These are phyloP conservation scores for Russula virescens DNA, from an alignment of 768 basidiomycete genomes.

Conservation along the genomic window DNA sequence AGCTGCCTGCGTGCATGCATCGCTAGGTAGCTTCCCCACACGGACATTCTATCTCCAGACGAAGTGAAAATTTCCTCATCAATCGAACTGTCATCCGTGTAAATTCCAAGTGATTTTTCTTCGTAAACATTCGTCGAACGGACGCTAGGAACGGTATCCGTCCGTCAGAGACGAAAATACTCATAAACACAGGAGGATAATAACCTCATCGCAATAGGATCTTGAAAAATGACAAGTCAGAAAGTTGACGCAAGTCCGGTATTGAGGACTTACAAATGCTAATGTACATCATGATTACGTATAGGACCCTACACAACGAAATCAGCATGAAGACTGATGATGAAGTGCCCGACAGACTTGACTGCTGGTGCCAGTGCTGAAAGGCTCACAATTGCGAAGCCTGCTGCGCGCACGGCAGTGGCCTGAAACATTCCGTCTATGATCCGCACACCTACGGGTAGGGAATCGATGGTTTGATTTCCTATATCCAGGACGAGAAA, in stretches of 20 bases:
- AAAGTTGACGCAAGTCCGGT: not conserved
- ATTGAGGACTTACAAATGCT: slow-evolving; percentile 56
- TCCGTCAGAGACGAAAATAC: not conserved
- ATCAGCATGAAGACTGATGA: not conserved
- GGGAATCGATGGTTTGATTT: slow-evolving; percentile 55
- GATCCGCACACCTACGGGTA: slow-evolving; percentile 68
- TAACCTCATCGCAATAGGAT: slow-evolving; percentile 78
- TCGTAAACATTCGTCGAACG: slow-evolving; percentile 95
- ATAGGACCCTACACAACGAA: slow-evolving; percentile 59
- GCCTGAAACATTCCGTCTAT: slow-evolving; percentile 75
- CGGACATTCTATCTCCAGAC: slow-evolving; percentile 45
- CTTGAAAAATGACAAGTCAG: slow-evolving; percentile 32
- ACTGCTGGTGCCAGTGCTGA: slow-evolving; percentile 81
- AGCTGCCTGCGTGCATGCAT: slow-evolving; percentile 85
- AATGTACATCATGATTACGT: slow-evolving; percentile 93
- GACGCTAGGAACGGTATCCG: slow-evolving; percentile 46
- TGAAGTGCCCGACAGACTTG: slow-evolving; percentile 47
- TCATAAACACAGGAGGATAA: slow-evolving; percentile 3
- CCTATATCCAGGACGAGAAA: slow-evolving; percentile 88
- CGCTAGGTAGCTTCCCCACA: slow-evolving; percentile 73
- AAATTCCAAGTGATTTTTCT: slow-evolving; percentile 84
- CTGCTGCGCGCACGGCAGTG: slow-evolving; percentile 76
- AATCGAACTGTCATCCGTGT: slow-evolving; percentile 38
- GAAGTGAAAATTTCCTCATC: slow-evolving; percentile 37
- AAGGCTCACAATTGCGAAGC: slow-evolving; percentile 74